Evolutionary conservation across 306 rosid species (phyloP).

Genomic region (Coriaria nepalensis): DNA sequence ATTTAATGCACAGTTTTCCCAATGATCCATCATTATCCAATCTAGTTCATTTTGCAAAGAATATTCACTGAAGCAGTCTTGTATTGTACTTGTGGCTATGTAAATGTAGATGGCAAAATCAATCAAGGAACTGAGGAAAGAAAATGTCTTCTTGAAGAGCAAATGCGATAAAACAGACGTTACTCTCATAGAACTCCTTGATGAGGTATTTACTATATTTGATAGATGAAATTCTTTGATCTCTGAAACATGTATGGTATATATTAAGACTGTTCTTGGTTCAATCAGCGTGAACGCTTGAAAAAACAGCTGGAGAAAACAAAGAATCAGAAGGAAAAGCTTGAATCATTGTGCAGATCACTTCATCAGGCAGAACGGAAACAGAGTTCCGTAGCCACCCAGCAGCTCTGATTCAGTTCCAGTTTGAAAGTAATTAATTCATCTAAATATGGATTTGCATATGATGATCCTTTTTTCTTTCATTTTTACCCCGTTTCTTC

Average conservation of each 20-base stretch:
- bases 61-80: conserved; percentile 9
- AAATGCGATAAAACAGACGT: conserved; percentile 77
- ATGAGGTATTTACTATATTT: conserved; percentile 44
- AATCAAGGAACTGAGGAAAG: conserved; percentile 89
- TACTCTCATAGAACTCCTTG: conserved; percentile 67
- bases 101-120: conserved; percentile 77
- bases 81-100: conserved; percentile 14
- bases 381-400: conserved; percentile 38
- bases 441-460: too few relatives aligned
- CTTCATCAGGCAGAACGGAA: conserved; percentile 94
- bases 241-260: too few relatives aligned
- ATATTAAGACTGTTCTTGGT: conserved; percentile 9
- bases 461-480: background rate
- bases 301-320: conserved; percentile 78
- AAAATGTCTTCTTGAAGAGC: conserved; percentile 81
- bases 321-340: conserved; percentile 75
- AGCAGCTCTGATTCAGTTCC: conserved; percentile 35
- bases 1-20: conserved; percentile 10
- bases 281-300: conserved; percentile 61
- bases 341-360: conserved; percentile 76
- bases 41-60: background rate
- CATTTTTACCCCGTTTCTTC: background rate
- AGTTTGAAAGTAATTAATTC: conserved; percentile 14
- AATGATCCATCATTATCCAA: background rate
- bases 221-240: too few relatives aligned